Base-by-base conservation (phyloP, 306 rosid genomes). In the Dicorynia guianensis region DNA sequence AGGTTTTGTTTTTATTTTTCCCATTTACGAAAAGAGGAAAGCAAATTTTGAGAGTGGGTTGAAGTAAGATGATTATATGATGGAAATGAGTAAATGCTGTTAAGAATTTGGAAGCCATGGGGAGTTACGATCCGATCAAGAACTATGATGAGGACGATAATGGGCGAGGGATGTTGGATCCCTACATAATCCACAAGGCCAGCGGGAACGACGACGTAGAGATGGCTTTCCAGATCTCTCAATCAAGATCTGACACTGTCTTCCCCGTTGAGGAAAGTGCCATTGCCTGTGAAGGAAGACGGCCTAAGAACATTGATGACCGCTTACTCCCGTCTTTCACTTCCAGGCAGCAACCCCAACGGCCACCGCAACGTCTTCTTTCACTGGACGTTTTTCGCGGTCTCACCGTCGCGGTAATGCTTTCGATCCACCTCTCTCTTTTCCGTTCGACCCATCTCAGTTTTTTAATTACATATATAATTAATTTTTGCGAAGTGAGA, bases 381-480 rank as follows among this genome's bases (percentile, higher is more conserved):
- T 95, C 99, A 0, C 97, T 92, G 42, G 99, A 95, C 69, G 99
- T 92, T 19, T 95, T 92, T 65, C 97, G 98, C 10, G 98, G 98
- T 25, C 83, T 92, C 78, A 92, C 98, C 1, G 98, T 95, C 9
- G 96, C 82, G 96, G 98, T 94, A 90, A 35, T 35, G 11, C 49
- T 75, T 42, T 49, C 69, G 57, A 50, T 40, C 55, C 6, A 4
- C 46, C 54, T 8, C 0, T 33, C 33, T 33, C 54, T 46, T 50
- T 68, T 5, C 36, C 7, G 8, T 14, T 71, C 4, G 19, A 1
- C 54, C 25, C 19, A 8, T 35, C 12, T 1, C 0, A 5, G 3
- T 59, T 1, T 0, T 25, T n/a, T 13, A 5, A 0, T 53, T 33
- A 1, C 7, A 38, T 58, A 1, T 7, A 5, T 35, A 3, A 11